Evolutionary conservation across 1,284 basidiomycete genomes (phyloP), one percentile per base, ranked within the genome.

Genomic region (Dichomitus squalens): DNA sequence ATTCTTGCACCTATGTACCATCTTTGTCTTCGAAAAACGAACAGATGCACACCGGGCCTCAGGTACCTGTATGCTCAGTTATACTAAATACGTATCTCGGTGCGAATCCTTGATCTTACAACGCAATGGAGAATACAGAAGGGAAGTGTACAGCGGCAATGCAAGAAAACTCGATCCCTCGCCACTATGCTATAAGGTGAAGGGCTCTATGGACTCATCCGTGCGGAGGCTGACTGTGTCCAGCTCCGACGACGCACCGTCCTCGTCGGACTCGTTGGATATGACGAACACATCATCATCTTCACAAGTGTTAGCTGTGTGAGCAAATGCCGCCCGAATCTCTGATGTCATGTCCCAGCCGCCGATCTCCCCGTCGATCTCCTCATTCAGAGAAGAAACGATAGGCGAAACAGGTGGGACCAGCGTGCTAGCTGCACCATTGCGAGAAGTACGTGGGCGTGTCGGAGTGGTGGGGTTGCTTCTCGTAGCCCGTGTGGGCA

Each of bases 281-380:
- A 11, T n/a, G 18, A n/a, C 25, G 25, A 47, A 18, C 4, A 27
- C 29, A 31, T 31, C 29, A 31, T 31, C 29, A 31, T 31, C 29
- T 11, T 11, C 11, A 31, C 29, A 5, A 31, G 29, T 31, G 11
- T 11, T 47, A 18, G 31, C 44, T 8, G 29, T 29, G 31, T 27
- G n/a, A 29, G 14, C 25, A 1, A 55, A 9, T 25, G 48, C 49
- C n/a, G 27, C 46, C 35, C 36, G 47, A 20, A 43, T 11, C 21
- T 58, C 47, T 25, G 38, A 29, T 11, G 29, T 11, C 16, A 51
- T 16, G 20, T 39, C 46, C 59, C 59, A 55, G 41, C 49, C 23
- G 27, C 44, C 57, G 46, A 59, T 50, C 44, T 61, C 57, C 35
- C 43, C 44, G 34, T 59, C 43, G 11, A 67, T 62, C 55, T 62